These are phyloP conservation scores for Tetracentron sinense DNA, from an alignment of 164 flowering plant species.

Conservation along the genomic window DNA sequence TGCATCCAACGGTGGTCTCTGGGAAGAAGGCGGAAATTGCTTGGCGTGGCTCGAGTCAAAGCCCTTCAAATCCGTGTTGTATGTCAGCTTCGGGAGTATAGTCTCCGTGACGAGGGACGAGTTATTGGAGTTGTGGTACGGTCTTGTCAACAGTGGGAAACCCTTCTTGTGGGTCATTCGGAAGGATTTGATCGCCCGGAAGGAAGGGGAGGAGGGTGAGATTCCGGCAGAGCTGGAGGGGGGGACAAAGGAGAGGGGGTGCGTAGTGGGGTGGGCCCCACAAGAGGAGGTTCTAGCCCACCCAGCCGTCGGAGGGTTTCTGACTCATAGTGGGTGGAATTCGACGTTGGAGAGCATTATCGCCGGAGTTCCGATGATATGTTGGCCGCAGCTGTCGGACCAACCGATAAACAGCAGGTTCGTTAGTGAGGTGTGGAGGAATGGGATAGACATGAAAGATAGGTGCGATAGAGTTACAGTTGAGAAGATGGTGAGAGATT, in stretches of 20 bases:
- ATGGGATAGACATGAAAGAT: constrained; percentile 13
- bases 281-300: constrained; percentile 11
- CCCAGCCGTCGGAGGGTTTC: constrained; percentile 10
- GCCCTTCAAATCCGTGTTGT: constrained; percentile 17
- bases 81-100: constrained; percentile 21
- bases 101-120: constrained; percentile 10
- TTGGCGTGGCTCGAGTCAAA: constrained; percentile 16
- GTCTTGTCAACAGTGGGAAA: constrained; percentile 16
- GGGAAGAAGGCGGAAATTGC: constrained; percentile 16
- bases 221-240: constrained; percentile 1
- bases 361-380: constrained; percentile 12
- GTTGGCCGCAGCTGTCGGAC: constrained; percentile 10
- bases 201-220: background rate
- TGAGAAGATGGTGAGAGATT: constrained; percentile 1
- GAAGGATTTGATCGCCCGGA: constrained; percentile 9
- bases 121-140: constrained; percentile 19
- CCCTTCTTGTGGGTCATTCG: constrained; percentile 22
- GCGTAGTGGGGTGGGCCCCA: constrained; percentile 7
- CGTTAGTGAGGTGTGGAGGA: constrained; percentile 8
- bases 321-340: constrained; percentile 19
- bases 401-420: constrained; percentile 12
- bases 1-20: constrained; percentile 10
- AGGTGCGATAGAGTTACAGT: constrained; percentile 1
- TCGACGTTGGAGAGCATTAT: constrained; percentile 14
- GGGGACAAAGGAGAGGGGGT: constrained; percentile 8